Percentiles rank a stretch among this genome's conserved stretches.
phyloP scores from a whole-genome alignment of 441 rosid species.

The Brassica balearica region DNA sequence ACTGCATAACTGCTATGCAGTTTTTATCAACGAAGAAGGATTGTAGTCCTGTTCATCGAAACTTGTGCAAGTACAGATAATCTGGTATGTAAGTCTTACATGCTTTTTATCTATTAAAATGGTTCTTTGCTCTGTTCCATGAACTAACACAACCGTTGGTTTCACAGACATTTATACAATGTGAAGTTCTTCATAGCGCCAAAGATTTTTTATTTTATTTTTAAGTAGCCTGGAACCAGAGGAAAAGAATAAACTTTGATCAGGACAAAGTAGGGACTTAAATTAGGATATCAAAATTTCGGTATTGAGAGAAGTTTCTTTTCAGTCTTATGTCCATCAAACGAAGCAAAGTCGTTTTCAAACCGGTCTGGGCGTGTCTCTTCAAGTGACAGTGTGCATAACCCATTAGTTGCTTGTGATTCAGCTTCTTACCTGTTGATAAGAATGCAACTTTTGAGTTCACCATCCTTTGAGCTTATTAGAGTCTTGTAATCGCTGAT shows the following conservation, averaged over 20 bases:
- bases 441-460: not conserved
- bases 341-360: not conserved
- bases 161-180: not conserved
- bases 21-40: slow-evolving; percentile 1
- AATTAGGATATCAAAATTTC: not conserved
- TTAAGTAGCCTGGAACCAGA: not conserved
- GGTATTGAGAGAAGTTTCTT: not conserved
- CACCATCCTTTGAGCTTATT: not conserved
- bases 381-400: not conserved
- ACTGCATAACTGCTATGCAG: not conserved
- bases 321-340: not conserved
- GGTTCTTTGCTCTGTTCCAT: not conserved
- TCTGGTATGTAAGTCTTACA: slow-evolving; percentile 24
- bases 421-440: not conserved
- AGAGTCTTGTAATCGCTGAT: not conserved
- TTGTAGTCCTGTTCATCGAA: slow-evolving; percentile 11
- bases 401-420: not conserved
- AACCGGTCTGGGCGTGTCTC: not conserved
- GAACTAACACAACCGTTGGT: not conserved
- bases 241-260: not conserved
- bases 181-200: not conserved
- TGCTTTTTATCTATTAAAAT: not conserved
- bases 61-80: slow-evolving; percentile 1
- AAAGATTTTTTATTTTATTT: not conserved
- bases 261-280: not conserved